A percentile compares a stretch with the other conserved stretches of the same genome.
phyloP scores from a whole-genome alignment of 768 basidiomycete species.

The Pleurotus giganteus region DNA sequence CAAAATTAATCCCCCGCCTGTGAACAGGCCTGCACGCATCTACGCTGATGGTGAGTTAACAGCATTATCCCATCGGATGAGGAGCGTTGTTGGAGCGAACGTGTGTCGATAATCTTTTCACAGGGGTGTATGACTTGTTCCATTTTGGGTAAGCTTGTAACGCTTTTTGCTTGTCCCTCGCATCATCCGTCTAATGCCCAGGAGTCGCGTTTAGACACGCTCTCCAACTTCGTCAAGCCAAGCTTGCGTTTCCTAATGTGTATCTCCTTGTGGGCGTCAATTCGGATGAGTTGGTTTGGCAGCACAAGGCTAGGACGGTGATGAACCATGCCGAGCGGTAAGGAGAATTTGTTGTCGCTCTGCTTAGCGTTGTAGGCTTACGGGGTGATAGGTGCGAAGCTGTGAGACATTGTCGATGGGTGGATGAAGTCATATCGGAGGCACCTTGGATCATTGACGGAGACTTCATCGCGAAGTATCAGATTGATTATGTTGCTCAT shows the following conservation, averaged over 20 bases:
- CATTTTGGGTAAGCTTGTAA: constrained; percentile 76
- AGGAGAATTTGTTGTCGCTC: not conserved
- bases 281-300: constrained; percentile 78
- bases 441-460: constrained; percentile 89
- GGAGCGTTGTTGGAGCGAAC: not conserved
- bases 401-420: constrained; percentile 96
- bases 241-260: constrained; percentile 87
- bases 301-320: constrained; percentile 79
- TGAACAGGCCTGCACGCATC: constrained; percentile 76
- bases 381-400: constrained; percentile 66
- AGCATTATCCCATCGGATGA: not conserved
- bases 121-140: constrained; percentile 95
- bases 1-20: constrained; percentile 84
- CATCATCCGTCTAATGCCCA: constrained; percentile 8
- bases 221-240: constrained; percentile 93
- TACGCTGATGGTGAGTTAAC: constrained; percentile 83
- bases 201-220: constrained; percentile 63
- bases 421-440: constrained; percentile 87
- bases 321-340: constrained; percentile 90
- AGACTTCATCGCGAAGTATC: constrained; percentile 77
- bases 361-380: constrained; percentile 1
- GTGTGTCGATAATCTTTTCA: constrained; percentile 5
- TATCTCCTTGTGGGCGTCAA: constrained; percentile 93
- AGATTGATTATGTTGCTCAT: constrained; percentile 97
- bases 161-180: not conserved